Base-by-base conservation (phyloP, 768 basidiomycete species). In the Psilocybe subaeruginosa region DNA sequence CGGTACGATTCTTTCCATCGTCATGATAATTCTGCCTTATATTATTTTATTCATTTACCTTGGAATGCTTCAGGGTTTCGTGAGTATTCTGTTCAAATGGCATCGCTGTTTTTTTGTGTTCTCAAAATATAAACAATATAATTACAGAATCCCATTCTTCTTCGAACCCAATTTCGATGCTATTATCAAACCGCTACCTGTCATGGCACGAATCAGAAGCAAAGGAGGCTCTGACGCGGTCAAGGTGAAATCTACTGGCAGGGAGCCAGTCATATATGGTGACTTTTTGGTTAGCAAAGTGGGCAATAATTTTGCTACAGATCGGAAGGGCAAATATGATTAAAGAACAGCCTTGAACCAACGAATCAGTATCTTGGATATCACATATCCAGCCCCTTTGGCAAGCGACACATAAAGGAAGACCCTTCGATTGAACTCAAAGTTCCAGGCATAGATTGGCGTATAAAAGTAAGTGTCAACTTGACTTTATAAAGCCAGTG, bases 81-180 rank as follows among this genome's bases (percentile, higher is more conserved):
- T 93, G 74, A 65, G 91, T 76, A 27, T 5, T 16, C 4, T n/a
- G 19, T 33, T 46, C 33, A 35, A 35, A 35, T 35, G 52, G 11
- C 17, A 29, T 23, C 16, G 16, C 9, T 11, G 14, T 53, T 58
- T 17, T 17, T 47, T 14, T 31, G 62, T 23, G 14, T 54, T 33
- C 37, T 68, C n/a, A 64, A 47, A 11, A 43, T 57, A 16, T 16
- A 31, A 46, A 27, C 23, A 23, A 23, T 23, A 23, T 23, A 23
- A 49, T 58, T 51, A 0, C 59, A 93, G 92, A 8, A 82, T 96
- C 17, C 95, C 95, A 0, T 97, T 97, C 77, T 97, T 97, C 81
- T 97, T 92, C 64, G 95, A 97, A 72, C 95, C 95, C 0, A 93
- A 92, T 59, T 94, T 93, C 68, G 78, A 87, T 61, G 91, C 94